A percentile compares a stretch with the other conserved stretches of the same genome.
Evolutionary conservation across 2,329 filamentous ascomycete species (phyloP).

Genomic region (Drechslerella coelobrocha): DNA sequence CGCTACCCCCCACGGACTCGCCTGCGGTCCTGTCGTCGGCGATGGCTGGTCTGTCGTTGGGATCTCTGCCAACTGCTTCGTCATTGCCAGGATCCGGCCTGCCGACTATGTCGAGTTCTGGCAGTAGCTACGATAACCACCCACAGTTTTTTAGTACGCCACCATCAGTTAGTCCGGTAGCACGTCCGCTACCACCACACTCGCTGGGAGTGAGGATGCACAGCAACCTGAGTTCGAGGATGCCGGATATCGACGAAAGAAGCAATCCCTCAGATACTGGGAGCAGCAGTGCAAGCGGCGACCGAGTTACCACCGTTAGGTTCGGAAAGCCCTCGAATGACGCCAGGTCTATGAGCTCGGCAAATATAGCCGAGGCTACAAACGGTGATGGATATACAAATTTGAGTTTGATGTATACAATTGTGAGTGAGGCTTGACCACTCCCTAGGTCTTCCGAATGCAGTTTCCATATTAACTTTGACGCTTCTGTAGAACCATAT

Average conservation of each 20-base stretch:
- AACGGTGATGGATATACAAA: conserved; percentile 47
- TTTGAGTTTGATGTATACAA: conserved; percentile 42
- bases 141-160: conserved; percentile 48
- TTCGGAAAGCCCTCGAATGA: conserved; percentile 40
- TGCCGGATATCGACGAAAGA: conserved; percentile 32
- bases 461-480: conserved; percentile 9
- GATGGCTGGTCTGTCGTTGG: conserved; percentile 21
- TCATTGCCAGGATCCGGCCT: not conserved
- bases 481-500: conserved; percentile 52
- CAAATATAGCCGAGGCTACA: conserved; percentile 21
- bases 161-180: conserved; percentile 25
- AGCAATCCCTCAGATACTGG: conserved; percentile 15
- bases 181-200: not conserved
- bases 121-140: conserved; percentile 32
- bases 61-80: not conserved
- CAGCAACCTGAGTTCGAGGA: conserved; percentile 22
- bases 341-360: conserved; percentile 27
- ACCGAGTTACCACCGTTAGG: conserved; percentile 48
- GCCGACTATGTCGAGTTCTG: conserved; percentile 26
- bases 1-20: conserved; percentile 20
- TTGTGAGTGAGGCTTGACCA: conserved; percentile 21
- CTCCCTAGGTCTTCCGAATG: not conserved
- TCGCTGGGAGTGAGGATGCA: conserved; percentile 21
- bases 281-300: conserved; percentile 10
- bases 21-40: conserved; percentile 28